Conservation (phyloP, 176 grass and related monocot genomes). For the Eleusine coracana region DNA sequence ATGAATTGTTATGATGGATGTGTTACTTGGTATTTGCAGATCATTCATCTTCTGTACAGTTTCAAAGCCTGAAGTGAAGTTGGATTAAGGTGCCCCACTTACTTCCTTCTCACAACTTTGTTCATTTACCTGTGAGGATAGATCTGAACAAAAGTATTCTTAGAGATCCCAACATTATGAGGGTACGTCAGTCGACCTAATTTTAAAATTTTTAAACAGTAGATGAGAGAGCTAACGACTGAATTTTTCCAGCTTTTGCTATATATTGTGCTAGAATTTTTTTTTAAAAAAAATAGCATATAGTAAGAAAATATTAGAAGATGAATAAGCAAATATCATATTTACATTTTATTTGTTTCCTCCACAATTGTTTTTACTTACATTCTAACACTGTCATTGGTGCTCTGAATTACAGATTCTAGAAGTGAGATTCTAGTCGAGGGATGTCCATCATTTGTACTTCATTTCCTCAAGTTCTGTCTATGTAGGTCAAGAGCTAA, state of each 20-base stretch:
- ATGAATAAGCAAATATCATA: no score
- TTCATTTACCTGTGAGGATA: slow-evolving; percentile 4
- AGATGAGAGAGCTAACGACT: slow-evolving; percentile 7
- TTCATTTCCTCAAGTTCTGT: slow-evolving; percentile 4
- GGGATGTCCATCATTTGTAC: not conserved
- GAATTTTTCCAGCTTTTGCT: slow-evolving; percentile 7
- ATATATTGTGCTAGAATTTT: not conserved
- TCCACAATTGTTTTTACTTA: not conserved
- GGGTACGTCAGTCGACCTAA: not conserved
- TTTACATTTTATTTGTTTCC: not conserved
- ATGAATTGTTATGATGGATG: slow-evolving; percentile 16
- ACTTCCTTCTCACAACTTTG: not conserved
- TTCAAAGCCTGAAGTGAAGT: slow-evolving; percentile 41
- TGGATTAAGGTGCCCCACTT: slow-evolving; percentile 46
- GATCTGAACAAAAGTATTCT: not conserved
- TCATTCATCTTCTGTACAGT: slow-evolving; percentile 47
- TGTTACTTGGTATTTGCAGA: slow-evolving; percentile 37
- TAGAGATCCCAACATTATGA: not conserved
- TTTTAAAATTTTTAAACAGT: slow-evolving; percentile 13
- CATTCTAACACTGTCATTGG: not conserved
- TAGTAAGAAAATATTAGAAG: not conserved
- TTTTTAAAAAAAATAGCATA: not conserved
- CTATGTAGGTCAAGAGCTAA: not conserved
- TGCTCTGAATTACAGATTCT: slow-evolving; percentile 29
- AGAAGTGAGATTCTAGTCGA: not conserved